Evolutionary conservation across 2,329 filamentous ascomycete genomes (phyloP), one percentile per base, ranked within the genome.

Genomic region (Trichophyton simii): DNA sequence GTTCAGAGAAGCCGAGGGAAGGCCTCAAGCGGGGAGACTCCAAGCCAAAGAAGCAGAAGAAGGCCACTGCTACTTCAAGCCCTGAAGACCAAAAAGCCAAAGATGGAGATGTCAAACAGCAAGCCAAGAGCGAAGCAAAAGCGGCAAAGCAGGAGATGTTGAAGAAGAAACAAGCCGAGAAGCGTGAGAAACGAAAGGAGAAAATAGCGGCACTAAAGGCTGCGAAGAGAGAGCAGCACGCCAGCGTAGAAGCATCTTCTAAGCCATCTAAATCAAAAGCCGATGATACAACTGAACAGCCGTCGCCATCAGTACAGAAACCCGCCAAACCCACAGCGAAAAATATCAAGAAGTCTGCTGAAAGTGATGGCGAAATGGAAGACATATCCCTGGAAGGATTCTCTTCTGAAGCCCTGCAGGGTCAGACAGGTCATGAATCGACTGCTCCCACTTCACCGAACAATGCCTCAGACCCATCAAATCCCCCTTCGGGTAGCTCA

Each of bases 31-130:
- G 77, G 61, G 72, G 68, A 44, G 67, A 68, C 65, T 69, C 71
- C 63, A 77, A 76, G 63, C 61, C 69, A n/a, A 79, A 79, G 68
- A 82, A 82, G 67, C 83, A 85, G 69, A 87, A 79, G 67, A 77
- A 66, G 20, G 64, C 61, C 34, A 42, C 55, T 22, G 18, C n/a
- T 41, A 41, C 55, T 20, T 13, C 55, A 4, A 22, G 22, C 11
- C 5, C 34, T 11, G 55, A 28, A 58, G 60, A 64, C 42, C 60
- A 63, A 60, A 64, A 64, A 55, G 41, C 62, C 41, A 63, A 63
- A 31, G 67, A 66, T 41, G 38, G 42, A 25, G 38, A 46, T 46
- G 3, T 20, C 34, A 38, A 31, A 63, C 25, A 60, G 6, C 44
- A 36, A 28, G 20, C n/a, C 7, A 58, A 60, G 41, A 55, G 44